These are phyloP conservation scores for Podila epicladia DNA, from an alignment of 192 early-diverging fungal genomes.

Conservation along the genomic window DNA sequence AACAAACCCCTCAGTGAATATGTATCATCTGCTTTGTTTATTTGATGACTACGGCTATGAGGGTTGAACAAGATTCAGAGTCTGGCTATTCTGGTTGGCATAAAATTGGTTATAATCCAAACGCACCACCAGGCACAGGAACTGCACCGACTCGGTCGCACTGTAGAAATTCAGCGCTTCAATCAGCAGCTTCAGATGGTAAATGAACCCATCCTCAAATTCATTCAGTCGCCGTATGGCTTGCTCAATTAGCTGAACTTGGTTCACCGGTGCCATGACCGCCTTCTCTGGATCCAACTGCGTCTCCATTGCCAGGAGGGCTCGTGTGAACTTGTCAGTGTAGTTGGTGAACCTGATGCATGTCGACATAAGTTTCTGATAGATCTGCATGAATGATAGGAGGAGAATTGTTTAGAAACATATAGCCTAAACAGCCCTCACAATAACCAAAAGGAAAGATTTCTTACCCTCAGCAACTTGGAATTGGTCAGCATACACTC, in stretches of 20 bases:
- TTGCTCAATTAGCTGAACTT: constrained; percentile 54
- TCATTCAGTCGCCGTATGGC: constrained; percentile 53
- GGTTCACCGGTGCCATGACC: constrained; percentile 40
- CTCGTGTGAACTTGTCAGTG: constrained; percentile 62
- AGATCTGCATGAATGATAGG: constrained; percentile 59
- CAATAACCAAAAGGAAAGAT: too few species aligned
- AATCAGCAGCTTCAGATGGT: constrained; percentile 77
- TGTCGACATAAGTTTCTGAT: constrained; percentile 66
- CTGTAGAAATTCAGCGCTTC: constrained; percentile 84
- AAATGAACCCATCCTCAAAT: constrained; percentile 69
- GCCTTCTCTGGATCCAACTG: constrained; percentile 43
- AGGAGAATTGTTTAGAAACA: not conserved
- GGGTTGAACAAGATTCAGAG: not conserved
- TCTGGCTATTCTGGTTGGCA: constrained; percentile 51
- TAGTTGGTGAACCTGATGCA: constrained; percentile 69
- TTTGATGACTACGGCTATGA: not conserved
- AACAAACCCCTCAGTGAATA: not conserved
- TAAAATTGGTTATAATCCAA: constrained; percentile 86
- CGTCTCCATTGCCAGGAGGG: constrained; percentile 49
- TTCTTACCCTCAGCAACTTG: constrained; percentile 81
- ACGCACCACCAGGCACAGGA: constrained; percentile 69
- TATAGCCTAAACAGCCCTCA: not conserved
- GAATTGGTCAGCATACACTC: constrained; percentile 89
- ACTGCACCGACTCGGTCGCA: constrained; percentile 70
- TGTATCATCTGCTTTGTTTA: not conserved